phyloP scores from a whole-genome alignment of 495 filamentous ascomycete species.

The Annulohypoxylon nitens region DNA sequence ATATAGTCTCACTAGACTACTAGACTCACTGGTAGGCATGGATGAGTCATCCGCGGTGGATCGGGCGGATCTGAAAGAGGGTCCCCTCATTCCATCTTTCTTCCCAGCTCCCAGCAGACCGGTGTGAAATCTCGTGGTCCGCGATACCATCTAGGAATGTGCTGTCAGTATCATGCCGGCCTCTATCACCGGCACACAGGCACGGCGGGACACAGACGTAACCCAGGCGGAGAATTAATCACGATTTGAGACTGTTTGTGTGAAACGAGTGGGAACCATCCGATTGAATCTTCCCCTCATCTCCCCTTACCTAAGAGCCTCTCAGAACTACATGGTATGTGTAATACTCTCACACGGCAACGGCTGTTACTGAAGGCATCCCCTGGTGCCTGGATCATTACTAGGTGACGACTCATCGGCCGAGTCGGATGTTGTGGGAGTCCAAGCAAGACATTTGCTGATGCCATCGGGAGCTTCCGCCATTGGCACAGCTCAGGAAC shows the following conservation, averaged over 20 bases:
- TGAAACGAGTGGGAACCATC: constrained; percentile 42
- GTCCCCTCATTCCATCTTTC: constrained; percentile 22
- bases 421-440: constrained; percentile 40
- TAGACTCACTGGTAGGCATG: constrained; percentile 26
- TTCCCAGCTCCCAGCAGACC: constrained; percentile 4
- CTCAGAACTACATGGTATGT: constrained; percentile 30
- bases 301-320: constrained; percentile 33
- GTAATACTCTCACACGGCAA: constrained; percentile 41
- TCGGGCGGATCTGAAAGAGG: constrained; percentile 29
- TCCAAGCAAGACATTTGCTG: constrained; percentile 41
- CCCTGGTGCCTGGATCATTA: constrained; percentile 35
- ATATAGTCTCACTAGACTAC: constrained; percentile 24
- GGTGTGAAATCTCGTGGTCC: constrained; percentile 13
- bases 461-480: constrained; percentile 50
- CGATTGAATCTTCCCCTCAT: constrained; percentile 37
- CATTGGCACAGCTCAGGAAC: constrained; percentile 45
- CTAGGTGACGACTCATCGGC: constrained; percentile 40
- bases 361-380: constrained; percentile 33
- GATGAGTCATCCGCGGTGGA: constrained; percentile 41
- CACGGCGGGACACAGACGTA: constrained; percentile 30
- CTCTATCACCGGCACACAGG: constrained; percentile 33
- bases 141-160: constrained; percentile 10
- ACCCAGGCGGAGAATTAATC: constrained; percentile 46
- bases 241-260: constrained; percentile 48
- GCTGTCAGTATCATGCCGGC: constrained; percentile 14